Evolutionary conservation across 1,139 yeast species (phyloP), one percentile per base, ranked within the genome.

Genomic region (Saccharomyces uvarum): DNA sequence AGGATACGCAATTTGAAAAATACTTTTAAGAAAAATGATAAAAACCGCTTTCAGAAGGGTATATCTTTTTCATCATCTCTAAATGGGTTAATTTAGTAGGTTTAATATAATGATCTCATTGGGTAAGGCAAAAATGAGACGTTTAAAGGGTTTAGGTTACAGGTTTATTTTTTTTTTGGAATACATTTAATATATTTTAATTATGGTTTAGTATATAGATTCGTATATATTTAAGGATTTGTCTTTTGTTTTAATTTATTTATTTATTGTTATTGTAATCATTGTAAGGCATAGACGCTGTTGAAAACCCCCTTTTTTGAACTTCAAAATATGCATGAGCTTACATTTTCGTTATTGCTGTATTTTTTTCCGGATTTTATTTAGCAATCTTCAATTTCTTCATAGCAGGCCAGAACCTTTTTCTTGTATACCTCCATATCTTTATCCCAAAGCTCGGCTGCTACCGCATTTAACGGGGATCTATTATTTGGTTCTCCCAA

Each of bases 1-100:
- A 88, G 38, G 97, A 91, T 70, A 76, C 76, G 47, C 81, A 84
- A 70, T 90, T 91, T 71, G 75, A 73, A 57, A 76, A 79, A 67
- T 83, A 70, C 65, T 65, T 79, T 55, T 73, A 63, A 52, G 7
- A 27, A 46, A 8, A 21, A 14, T 16, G 51, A n/a, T 11, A 7
- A 4, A 24, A 24, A 24, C 26, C 29, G 6, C 19, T 14, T 50
- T 44, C 26, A 16, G 27, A 14, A 16, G 13, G 13, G 14, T 19
- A 21, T 32, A 14, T 33, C n/a, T 13, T 24, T 28, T 51, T 24
- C 28, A 24, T n/a, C 13, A 16, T 21, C 26, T 24, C 26, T 21
- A 46, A 13, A n/a, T 21, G 44, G 24, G 24, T 28, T 19, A 28
- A 27, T 27, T 16, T 46, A 16, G 14, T 11, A 26, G 31, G 14